Evolutionary conservation across 441 rosid species (phyloP), one percentile per base, ranked within the genome.

Genomic region (Lagerstroemia fauriei): DNA sequence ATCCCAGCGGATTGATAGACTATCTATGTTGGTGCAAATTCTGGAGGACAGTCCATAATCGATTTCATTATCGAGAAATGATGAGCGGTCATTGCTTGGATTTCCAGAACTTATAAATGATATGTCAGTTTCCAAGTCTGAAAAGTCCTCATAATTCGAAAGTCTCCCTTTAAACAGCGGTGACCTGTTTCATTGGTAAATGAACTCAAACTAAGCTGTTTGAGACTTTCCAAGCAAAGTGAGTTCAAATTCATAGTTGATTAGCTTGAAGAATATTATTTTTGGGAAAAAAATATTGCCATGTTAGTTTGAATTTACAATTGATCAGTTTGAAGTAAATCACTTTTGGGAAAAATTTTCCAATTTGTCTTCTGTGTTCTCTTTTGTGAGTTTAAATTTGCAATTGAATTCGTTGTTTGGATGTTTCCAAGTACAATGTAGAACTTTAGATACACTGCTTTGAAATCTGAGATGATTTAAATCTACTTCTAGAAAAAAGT

Each of bases 91-190:
- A 9, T 90, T 90, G 92, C 98, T 96, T 72, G 97, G 92, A 83
- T 97, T 83, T 38, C 88, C 91, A 0, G 98, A 93, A 90, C 92
- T 93, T 73, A 94, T 88, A 83, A 91, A 92, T 51, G 98, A 91
- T 86, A 95, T 90, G 78, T 96, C 98, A 9, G 91, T 85, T n/a
- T 93, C 97, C 7, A 90, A 50, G 76, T 96, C 99, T 76, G 90
- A 78, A 48, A 90, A 85, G 72, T 93, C 94, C 17, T 69, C 79
- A 16, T 85, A 87, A 41, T 57, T 27, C 18, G 65, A 73, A 92
- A 79, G 82, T 87, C 91, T 61, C 75, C 81, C 38, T 78, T 47
- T 38, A 80, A 65, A 46, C 24, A 69, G 41, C 16, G 73, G 73
- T 16, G 73, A 80, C 85, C 81, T 83, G 69, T 29, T 89, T 83